These are phyloP conservation scores for Xylariaceae sp. DNA, from an alignment of 2,329 filamentous ascomycete genomes.

Conservation along the genomic window DNA sequence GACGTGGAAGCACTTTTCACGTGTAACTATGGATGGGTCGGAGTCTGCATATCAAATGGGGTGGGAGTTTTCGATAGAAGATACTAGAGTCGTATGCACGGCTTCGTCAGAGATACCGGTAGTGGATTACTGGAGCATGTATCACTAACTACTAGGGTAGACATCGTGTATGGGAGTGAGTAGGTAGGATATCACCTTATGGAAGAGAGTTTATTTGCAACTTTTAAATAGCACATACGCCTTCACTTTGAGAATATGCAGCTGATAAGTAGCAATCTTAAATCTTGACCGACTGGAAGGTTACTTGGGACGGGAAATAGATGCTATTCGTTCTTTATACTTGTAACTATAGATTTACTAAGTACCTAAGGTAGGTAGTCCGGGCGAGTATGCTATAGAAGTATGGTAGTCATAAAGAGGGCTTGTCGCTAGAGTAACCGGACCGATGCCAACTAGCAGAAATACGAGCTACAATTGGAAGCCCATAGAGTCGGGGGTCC, in stretches of 20 bases:
- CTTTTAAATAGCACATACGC: too few species aligned
- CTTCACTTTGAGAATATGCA: too few species aligned
- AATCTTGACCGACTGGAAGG: too few species aligned
- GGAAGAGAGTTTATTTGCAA: constrained; percentile 12
- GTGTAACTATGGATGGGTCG: constrained; percentile 25
- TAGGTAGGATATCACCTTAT: constrained; percentile 1
- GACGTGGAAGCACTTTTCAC: constrained; percentile 8
- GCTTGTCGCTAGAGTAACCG: too few species aligned
- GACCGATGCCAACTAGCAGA: constrained; percentile 5
- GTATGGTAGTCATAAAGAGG: too few species aligned
- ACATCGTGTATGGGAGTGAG: constrained; percentile 7
- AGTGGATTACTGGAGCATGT: constrained; percentile 18
- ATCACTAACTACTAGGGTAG: constrained; percentile 18
- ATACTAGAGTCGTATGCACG: constrained; percentile 3
- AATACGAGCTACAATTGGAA: too few species aligned
- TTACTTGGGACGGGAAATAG: too few species aligned
- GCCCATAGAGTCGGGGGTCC: too few species aligned
- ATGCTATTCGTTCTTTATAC: too few species aligned
- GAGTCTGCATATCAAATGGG: constrained; percentile 24
- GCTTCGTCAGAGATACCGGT: constrained; percentile 10
- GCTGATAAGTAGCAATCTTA: too few species aligned
- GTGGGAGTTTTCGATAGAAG: constrained; percentile 28
- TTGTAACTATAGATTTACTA: too few species aligned
- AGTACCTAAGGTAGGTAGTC: too few species aligned
- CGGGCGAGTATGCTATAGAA: not conserved